Evolutionary conservation across 2,329 filamentous ascomycete species (phyloP).

Genomic region (Stromatinia cepivora): DNA sequence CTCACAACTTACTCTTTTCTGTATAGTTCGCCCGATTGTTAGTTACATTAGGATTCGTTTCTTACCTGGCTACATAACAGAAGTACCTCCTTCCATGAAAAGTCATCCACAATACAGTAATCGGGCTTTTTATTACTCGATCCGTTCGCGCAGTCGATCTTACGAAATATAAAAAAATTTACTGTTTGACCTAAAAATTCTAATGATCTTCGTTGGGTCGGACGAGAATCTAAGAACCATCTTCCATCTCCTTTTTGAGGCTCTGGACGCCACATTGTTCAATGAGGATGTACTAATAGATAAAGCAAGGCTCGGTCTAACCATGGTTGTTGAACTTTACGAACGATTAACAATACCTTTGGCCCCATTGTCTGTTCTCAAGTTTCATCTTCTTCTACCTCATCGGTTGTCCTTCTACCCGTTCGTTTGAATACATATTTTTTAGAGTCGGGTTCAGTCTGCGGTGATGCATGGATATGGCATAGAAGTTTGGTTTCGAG

Average conservation of each 20-base stretch:
- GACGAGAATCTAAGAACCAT: not conserved
- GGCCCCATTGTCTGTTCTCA: conserved; percentile 11
- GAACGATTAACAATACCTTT: conserved; percentile 3
- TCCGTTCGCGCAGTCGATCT: not conserved
- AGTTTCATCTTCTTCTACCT: conserved; percentile 16
- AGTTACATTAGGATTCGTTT: conserved; percentile 10
- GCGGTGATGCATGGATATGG: not conserved
- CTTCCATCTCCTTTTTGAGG: not conserved
- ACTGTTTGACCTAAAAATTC: not conserved
- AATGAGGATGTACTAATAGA: not conserved
- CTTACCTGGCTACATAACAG: not conserved
- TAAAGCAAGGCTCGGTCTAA: conserved; percentile 1
- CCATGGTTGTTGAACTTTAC: conserved; percentile 4
- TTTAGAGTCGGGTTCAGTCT: not conserved
- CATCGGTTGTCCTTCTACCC: conserved; percentile 4
- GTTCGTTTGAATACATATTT: not conserved
- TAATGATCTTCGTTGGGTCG: not conserved
- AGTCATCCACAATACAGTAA: not conserved
- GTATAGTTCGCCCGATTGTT: not conserved
- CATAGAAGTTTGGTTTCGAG: not conserved
- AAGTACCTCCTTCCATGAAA: conserved; percentile 7
- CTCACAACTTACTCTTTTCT: conserved; percentile 13
- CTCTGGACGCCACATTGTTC: not conserved
- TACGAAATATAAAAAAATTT: not conserved
- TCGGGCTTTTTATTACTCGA: not conserved